phyloP scores from a whole-genome alignment of 768 basidiomycete species.

The Suillus tomentosus region DNA sequence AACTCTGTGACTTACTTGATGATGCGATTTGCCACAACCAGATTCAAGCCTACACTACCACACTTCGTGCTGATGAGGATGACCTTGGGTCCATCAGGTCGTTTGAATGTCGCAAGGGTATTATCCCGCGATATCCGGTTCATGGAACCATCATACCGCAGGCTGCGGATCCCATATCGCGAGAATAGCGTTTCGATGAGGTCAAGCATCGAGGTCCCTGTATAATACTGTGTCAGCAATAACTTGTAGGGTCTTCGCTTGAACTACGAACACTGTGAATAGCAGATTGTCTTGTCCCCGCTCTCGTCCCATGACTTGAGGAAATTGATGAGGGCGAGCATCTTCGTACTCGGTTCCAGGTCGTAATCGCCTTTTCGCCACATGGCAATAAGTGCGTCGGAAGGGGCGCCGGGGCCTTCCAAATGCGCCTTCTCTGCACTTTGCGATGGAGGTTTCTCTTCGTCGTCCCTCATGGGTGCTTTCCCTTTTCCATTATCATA shows the following conservation, averaged over 20 bases:
- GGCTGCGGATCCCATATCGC: conserved; percentile 55
- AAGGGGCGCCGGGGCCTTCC: conserved; percentile 34
- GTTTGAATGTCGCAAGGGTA: conserved; percentile 55
- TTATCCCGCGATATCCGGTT: conserved; percentile 51
- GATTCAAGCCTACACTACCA: conserved; percentile 70
- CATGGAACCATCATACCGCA: conserved; percentile 76
- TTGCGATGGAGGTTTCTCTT: conserved; percentile 18
- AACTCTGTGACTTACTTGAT: conserved; percentile 51
- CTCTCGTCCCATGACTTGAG: conserved; percentile 59
- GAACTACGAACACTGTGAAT: conserved; percentile 58
- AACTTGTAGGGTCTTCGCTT: not conserved
- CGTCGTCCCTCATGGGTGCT: not conserved
- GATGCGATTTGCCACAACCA: conserved; percentile 68
- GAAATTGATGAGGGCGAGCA: conserved; percentile 55
- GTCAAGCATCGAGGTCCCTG: conserved; percentile 77
- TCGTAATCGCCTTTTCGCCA: conserved; percentile 65
- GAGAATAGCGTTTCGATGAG: conserved; percentile 61
- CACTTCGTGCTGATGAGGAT: conserved; percentile 70
- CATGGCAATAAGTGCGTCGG: conserved; percentile 47
- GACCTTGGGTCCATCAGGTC: conserved; percentile 55
- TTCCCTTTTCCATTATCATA: conserved; percentile 4
- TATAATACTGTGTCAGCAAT: not conserved
- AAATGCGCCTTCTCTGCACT: conserved; percentile 31
- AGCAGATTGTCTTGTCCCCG: conserved; percentile 72
- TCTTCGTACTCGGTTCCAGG: conserved; percentile 69